Percentiles rank a stretch among this genome's conserved stretches.
Evolutionary conservation across 352 stramenopile species (phyloP).

Genomic region (Phytophthora agathidicida): DNA sequence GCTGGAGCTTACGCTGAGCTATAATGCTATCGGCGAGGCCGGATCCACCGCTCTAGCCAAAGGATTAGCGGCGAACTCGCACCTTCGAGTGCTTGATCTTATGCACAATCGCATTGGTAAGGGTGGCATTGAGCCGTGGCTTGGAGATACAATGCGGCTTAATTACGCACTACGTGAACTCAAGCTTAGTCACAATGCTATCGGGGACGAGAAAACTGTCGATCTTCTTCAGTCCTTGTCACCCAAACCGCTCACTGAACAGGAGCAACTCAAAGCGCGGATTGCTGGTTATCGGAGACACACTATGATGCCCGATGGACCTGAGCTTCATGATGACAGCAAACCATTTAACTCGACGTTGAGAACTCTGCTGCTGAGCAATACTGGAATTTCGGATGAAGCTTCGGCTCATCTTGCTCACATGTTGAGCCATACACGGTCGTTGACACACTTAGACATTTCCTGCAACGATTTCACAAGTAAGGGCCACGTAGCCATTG

Average conservation of each 20-base stretch:
- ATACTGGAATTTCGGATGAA: constrained; percentile 66
- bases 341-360: constrained; percentile 68
- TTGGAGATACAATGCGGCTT: constrained; percentile 57
- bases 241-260: constrained; percentile 43
- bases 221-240: constrained; percentile 61
- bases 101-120: constrained; percentile 73
- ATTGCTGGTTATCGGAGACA: constrained; percentile 37
- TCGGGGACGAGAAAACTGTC: constrained; percentile 56
- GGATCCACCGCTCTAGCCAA: constrained; percentile 65
- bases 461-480: constrained; percentile 54
- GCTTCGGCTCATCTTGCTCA: constrained; percentile 48
- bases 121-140: constrained; percentile 63
- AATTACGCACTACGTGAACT: constrained; percentile 61
- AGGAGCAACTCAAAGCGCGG: constrained; percentile 61
- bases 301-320: constrained; percentile 21
- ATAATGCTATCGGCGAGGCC: constrained; percentile 63
- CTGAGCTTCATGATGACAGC: constrained; percentile 19
- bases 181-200: constrained; percentile 71
- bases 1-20: constrained; percentile 66
- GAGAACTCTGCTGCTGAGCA: constrained; percentile 56
- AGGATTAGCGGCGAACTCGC: constrained; percentile 44
- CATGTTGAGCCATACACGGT: constrained; percentile 51
- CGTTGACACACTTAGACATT: constrained; percentile 61
- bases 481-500: constrained; percentile 45
- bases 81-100: constrained; percentile 58